Percentiles rank a stretch among this genome's conserved stretches.
These are phyloP conservation scores for Metschnikowia anglica DNA, from an alignment of 805 yeast species.

Conservation along the genomic window DNA sequence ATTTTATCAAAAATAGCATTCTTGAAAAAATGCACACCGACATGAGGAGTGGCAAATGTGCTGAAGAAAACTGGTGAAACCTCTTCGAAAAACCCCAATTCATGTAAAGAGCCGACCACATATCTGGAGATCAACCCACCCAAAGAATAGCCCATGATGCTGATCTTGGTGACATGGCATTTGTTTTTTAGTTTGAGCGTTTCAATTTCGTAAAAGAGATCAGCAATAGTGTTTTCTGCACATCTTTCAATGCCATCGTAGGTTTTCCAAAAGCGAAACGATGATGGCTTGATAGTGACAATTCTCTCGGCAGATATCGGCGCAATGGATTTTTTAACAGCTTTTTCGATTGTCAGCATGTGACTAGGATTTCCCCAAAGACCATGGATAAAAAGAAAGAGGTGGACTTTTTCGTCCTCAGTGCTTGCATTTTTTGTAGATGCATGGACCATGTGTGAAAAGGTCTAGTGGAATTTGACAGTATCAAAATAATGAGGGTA, in stretches of 20 bases:
- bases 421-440: background rate
- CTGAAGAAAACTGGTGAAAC: slow-evolving; percentile 60
- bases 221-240: slow-evolving; percentile 35
- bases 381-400: slow-evolving; percentile 43
- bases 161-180: slow-evolving; percentile 56
- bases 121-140: slow-evolving; percentile 87
- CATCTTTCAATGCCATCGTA: slow-evolving; percentile 42
- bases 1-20: slow-evolving; percentile 31
- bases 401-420: slow-evolving; percentile 27
- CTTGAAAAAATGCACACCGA: slow-evolving; percentile 46
- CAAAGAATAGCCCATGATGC: slow-evolving; percentile 82
- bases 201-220: slow-evolving; percentile 42
- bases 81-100: slow-evolving; percentile 49
- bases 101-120: slow-evolving; percentile 68
- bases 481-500: background rate
- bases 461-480: background rate
- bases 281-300: slow-evolving; percentile 38
- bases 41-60: slow-evolving; percentile 59
- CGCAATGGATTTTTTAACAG: slow-evolving; percentile 35
- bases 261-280: slow-evolving; percentile 45
- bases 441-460: background rate
- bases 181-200: slow-evolving; percentile 31
- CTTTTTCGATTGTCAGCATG: slow-evolving; percentile 57
- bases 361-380: slow-evolving; percentile 79
- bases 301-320: slow-evolving; percentile 29